A percentile compares a stretch with the other conserved stretches of the same genome.
phyloP scores from a whole-genome alignment of 2,329 filamentous ascomycete species.

The Hypoxylon sp. region DNA sequence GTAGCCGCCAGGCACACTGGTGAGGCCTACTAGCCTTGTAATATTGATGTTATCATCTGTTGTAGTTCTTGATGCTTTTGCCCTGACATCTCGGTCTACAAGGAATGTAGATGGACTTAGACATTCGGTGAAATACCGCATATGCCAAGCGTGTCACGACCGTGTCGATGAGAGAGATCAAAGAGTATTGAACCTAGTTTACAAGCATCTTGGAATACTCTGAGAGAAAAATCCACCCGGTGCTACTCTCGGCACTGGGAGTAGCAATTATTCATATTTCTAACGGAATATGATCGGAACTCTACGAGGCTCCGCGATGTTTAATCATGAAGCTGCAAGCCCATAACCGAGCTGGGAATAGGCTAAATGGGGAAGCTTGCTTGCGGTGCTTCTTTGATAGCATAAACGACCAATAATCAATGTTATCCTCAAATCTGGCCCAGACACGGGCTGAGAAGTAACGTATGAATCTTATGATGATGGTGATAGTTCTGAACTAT shows the following conservation, averaged over 20 bases:
- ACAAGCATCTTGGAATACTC: conserved; percentile 31
- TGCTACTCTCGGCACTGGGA: conserved; percentile 43
- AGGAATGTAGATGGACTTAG: conserved; percentile 20
- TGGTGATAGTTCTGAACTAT: conserved; percentile 20
- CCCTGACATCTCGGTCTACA: conserved; percentile 30
- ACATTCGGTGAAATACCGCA: conserved; percentile 43
- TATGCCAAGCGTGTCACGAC: conserved; percentile 42
- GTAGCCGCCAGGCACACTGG: conserved; percentile 26
- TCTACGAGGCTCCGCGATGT: conserved; percentile 41
- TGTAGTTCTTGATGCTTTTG: conserved; percentile 23
- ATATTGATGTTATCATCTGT: conserved; percentile 28
- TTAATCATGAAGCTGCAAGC: conserved; percentile 33
- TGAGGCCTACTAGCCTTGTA: conserved; percentile 13
- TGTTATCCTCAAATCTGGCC: conserved; percentile 26
- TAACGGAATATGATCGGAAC: conserved; percentile 34
- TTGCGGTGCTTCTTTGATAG: conserved; percentile 31
- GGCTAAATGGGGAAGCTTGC: conserved; percentile 41
- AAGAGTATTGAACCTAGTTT: conserved; percentile 28
- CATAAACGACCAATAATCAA: conserved; percentile 20
- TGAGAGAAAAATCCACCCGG: conserved; percentile 35
- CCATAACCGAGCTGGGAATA: conserved; percentile 42
- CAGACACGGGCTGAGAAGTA: conserved; percentile 23
- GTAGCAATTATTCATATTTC: conserved; percentile 32
- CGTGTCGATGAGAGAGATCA: conserved; percentile 25
- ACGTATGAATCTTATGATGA: conserved; percentile 19